Base-by-base conservation (phyloP, 2,329 filamentous ascomycete genomes). In the Curvularia verruculosa region DNA sequence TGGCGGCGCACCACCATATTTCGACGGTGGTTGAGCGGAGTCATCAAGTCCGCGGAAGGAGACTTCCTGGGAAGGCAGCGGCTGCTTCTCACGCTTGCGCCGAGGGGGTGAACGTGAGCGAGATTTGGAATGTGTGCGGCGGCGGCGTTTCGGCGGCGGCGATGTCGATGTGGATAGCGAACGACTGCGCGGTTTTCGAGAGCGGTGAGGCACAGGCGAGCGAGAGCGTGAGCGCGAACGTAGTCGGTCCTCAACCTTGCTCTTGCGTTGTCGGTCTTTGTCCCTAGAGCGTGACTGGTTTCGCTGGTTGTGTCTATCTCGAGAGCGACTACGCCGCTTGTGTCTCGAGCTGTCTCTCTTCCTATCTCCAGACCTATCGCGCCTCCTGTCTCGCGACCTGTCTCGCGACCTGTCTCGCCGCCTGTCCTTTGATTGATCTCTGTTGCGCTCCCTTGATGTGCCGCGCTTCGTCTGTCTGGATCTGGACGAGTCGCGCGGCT, bases 51-150 rank as follows among this genome's bases (percentile, higher is more conserved):
- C 74, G 37, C 70, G 70, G 71, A 80, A 82, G 24, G 79, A 78
- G 8, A 80, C 75, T 40, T 75, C 77, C 71, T 82, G 81, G 39
- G 77, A 78, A 52, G 78, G 80, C 34, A 80, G 75, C 46, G 80
- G 75, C 51, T 76, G 75, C 56, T 78, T 73, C 40, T 77, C 70
- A 63, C 77, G 73, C 26, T 75, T 70, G 36, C 76, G 67, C 61
- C 81, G 75, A 48, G 78, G 76, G 29, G 79, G 73, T 53, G 80
- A 78, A 24, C 82, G 79, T 3, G 66, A 66, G 6, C 67, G 64
- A 18, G 61, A 64, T 53, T 63, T 46, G 50, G 72, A 68, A 54
- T 64, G 60, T 47, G 72, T 72, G 29, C 65, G 70, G 43, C 71
- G 72, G 41, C 66, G 69, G 51, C 73, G 75, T 55, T 77, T 80